Evolutionary conservation across 768 basidiomycete genomes (phyloP), one percentile per base, ranked within the genome.

Genomic region (Hygrocybe coccinea): DNA sequence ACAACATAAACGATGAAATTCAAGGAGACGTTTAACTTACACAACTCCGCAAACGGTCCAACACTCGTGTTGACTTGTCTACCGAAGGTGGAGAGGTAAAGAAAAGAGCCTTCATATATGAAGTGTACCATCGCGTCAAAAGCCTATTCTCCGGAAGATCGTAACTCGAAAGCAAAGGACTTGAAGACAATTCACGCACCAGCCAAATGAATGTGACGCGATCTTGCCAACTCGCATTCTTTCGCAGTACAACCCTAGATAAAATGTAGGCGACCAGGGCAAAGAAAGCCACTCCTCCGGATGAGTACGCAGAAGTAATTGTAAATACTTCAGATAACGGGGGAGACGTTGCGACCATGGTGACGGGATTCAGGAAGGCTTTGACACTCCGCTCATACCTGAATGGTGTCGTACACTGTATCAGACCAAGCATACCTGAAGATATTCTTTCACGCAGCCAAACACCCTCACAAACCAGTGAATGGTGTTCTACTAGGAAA

Each of bases 61-160:
- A 74, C 65, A 61, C 85, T 85, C 15, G 83, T 81, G 63, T 84
- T 84, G 8, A 90, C 87, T 55, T 83, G 77, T 41, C 84, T 75
- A 34, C 89, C 89, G 59, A 91, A 89, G 50, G 78, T 78, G 2
- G 89, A 90, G 46, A 86, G 74, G 69, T 83, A 90, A 34, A 92
- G 75, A 75, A 89, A 92, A 4, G 89, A 83, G 8, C 87, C 90
- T 65, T 92, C 90, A 55, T 89, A 83, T 0, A 75, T 74, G 67
- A 89, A 87, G 65, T 91, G 90, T 56, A 88, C 88, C 66, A 89
- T 74, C 3, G 82, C 88, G 66, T 91, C 89, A 61, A 91, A 91
- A 19, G 86, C 79, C 88, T 89, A 60, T 34, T n/a, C 22, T 59
- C 38, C 17, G 22, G 7, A 33, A 14, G 44, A 24, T 15, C 14